These are phyloP conservation scores for Penstemon newberryi DNA, from an alignment of 257 asterid species.

Conservation along the genomic window DNA sequence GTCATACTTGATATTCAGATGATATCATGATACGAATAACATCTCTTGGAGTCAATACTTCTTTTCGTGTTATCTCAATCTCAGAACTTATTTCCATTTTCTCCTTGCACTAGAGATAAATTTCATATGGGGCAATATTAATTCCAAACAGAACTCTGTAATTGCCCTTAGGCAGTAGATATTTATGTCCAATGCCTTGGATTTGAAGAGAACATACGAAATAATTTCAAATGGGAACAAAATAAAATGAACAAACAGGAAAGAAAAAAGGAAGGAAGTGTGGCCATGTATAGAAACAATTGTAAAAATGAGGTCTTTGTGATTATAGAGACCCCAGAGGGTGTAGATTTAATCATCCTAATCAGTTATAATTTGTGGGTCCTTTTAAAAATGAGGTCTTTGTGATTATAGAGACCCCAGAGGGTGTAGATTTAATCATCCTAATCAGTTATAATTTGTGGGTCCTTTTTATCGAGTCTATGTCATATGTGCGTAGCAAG, in stretches of 20 bases:
- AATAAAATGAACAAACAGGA: neutral
- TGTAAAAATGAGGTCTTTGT: neutral
- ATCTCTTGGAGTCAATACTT: neutral
- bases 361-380: too few species aligned
- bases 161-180: constrained; percentile 2
- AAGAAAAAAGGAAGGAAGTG: neutral
- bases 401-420: too few species aligned
- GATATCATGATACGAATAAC: neutral
- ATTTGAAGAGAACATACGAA: neutral
- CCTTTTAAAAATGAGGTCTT: too few species aligned
- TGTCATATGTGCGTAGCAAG: too few species aligned
- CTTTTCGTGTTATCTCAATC: too few species aligned
- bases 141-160: neutral
- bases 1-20: neutral
- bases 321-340: too few species aligned
- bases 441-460: too few species aligned
- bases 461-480: too few species aligned
- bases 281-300: neutral
- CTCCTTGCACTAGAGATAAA: neutral
- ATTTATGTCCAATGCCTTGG: neutral
- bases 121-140: constrained; percentile 18
- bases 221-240: neutral
- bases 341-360: too few species aligned
- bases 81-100: neutral
- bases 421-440: too few species aligned